These are phyloP conservation scores for Euphorbia neoarborescens DNA, from an alignment of 441 rosid species.

Conservation along the genomic window DNA sequence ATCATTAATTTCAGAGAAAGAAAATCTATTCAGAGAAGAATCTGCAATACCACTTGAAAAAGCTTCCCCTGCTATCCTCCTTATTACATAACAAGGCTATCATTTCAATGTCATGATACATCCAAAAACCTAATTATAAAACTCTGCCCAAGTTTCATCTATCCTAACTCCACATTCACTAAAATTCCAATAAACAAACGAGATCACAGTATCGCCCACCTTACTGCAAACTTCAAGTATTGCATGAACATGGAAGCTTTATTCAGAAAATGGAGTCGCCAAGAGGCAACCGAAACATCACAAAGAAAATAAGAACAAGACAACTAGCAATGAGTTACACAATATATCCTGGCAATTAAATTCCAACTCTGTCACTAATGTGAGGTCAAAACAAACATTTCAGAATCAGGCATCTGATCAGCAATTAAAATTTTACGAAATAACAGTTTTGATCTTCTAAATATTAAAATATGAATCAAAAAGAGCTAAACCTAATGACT, in stretches of 20 bases:
- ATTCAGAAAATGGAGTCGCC: background rate
- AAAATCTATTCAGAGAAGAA: background rate
- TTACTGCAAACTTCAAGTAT: background rate
- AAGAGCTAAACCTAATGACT: background rate
- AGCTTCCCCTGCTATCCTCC: background rate
- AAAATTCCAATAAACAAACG: background rate
- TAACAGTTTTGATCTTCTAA: conserved; percentile 6
- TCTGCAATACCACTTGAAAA: background rate
- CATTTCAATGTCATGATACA: background rate
- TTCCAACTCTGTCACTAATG: background rate
- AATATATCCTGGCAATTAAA: background rate
- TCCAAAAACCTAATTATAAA: background rate
- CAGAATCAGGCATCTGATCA: background rate
- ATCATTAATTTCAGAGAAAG: background rate
- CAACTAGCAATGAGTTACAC: background rate
- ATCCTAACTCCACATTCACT: background rate
- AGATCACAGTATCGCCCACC: background rate
- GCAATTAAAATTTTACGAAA: too few relatives aligned
- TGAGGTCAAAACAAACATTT: background rate
- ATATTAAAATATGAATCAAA: background rate
- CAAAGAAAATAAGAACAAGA: background rate
- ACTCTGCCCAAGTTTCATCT: background rate
- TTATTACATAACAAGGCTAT: background rate
- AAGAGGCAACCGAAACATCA: background rate
- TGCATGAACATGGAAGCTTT: conserved; percentile 3